phyloP scores from a whole-genome alignment of 768 basidiomycete genomes.

The Filobasidium floriforme region DNA sequence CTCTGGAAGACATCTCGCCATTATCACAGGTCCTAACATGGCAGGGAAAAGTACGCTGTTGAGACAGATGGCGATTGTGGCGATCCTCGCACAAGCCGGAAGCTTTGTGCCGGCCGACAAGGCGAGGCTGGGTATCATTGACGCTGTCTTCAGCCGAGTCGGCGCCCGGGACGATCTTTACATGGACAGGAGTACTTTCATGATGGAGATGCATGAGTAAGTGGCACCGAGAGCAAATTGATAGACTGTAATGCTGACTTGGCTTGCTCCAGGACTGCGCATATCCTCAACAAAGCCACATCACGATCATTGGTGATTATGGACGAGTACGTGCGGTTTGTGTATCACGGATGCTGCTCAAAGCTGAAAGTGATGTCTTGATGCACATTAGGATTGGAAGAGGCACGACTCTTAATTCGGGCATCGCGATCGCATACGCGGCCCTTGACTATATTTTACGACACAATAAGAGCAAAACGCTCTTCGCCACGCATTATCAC shows the following conservation, averaged over 20 bases:
- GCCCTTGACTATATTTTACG: slow-evolving; percentile 72
- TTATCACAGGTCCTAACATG: slow-evolving; percentile 88
- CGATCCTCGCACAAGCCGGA: slow-evolving; percentile 83
- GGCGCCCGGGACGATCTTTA: slow-evolving; percentile 94
- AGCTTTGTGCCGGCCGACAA: slow-evolving; percentile 84
- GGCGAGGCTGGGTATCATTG: slow-evolving; percentile 75
- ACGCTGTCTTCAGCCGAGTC: slow-evolving; percentile 85
- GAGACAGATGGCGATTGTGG: slow-evolving; percentile 80
- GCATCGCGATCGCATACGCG: slow-evolving; percentile 86
- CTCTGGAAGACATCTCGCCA: slow-evolving; percentile 59
- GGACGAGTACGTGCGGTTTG: slow-evolving; percentile 58
- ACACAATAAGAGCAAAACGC: slow-evolving; percentile 66
- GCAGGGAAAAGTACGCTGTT: slow-evolving; percentile 77
- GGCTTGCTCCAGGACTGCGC: slow-evolving; percentile 64
- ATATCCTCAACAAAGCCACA: slow-evolving; percentile 79
- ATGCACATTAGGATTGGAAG: slow-evolving; percentile 58
- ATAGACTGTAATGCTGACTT: slow-evolving; percentile 8
- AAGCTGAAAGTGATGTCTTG: background rate
- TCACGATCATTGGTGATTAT: slow-evolving; percentile 87
- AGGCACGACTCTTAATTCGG: slow-evolving; percentile 86
- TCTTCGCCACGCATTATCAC: slow-evolving; percentile 99
- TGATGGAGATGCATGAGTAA: slow-evolving; percentile 52
- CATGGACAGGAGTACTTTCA: slow-evolving; percentile 88
- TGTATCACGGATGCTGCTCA: background rate
- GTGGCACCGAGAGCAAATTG: slow-evolving; percentile 11